Evolutionary conservation across 768 basidiomycete species (phyloP), one percentile per base, ranked within the genome.

Genomic region (Lactarius trivialis): DNA sequence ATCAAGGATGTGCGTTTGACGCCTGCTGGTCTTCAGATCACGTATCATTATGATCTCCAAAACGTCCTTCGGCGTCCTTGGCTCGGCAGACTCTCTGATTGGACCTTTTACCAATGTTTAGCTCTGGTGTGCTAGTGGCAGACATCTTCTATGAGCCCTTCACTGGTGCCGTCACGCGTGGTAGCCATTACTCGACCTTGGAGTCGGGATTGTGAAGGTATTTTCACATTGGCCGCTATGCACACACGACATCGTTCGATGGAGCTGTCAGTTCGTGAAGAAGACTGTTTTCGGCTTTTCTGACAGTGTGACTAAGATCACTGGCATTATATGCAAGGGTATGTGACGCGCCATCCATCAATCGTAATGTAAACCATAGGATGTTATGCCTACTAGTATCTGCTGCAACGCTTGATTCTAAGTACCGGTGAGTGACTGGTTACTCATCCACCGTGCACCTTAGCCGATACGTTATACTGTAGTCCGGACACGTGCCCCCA

Each of bases 101-200:
- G 97, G 97, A 11, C 80, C 98, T 49, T 98, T 99, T 79, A 96
- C 90, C 55, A 98, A 98, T 70, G 94, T 99, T n/a, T 70, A 96
- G 93, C 70, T 97, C 94, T 32, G 97, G 97, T 12, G 91, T 98
- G n/a, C n/a, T n/a, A n/a, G n/a, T n/a, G 6, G 91, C 91, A 57
- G 97, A 99, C 73, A 95, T 98, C 67, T 98, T 99, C 79, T 97
- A 98, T 67, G 96, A 98, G 73, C 97, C 97, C 1, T 97, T 95
- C 79, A 88, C 94, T 61, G 95, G 95, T 36, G 90, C 95, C 32
- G 89, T 99, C 60, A 91, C 96, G 83, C 93, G 93, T 69, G 96
- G 96, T 3, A 96, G 95, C 73, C 88, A 86, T 70, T n/a, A n/a
- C n/a, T n/a, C n/a, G 96, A 98, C 61, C 75, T 98, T 30, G 97